These are phyloP conservation scores for Prunus fruticosa DNA, from an alignment of 306 rosid genomes.

Conservation along the genomic window DNA sequence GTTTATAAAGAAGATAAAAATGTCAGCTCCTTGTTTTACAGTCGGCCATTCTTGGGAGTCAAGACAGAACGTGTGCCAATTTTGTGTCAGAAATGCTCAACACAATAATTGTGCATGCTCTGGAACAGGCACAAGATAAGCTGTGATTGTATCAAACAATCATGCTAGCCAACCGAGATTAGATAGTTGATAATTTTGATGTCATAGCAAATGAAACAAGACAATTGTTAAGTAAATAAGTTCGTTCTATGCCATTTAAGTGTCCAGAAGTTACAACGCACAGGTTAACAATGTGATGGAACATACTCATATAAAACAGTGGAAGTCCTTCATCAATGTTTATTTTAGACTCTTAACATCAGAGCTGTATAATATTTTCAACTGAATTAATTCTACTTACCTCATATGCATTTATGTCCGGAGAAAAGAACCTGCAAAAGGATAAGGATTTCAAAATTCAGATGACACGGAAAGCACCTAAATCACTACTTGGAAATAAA, in stretches of 20 bases:
- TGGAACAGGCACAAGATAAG: background rate
- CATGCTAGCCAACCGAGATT: background rate
- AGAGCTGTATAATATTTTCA: conserved; percentile 6
- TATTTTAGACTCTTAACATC: background rate
- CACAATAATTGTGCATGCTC: background rate
- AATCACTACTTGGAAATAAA: background rate
- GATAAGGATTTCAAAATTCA: conserved; percentile 5
- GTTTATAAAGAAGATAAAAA: background rate
- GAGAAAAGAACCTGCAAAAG: conserved; percentile 84
- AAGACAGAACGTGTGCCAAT: background rate
- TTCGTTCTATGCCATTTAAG: background rate
- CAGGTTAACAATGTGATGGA: background rate
- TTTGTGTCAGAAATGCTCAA: background rate
- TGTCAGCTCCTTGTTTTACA: background rate
- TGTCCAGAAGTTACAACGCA: background rate
- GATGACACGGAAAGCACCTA: background rate
- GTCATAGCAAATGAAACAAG: background rate
- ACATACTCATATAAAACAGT: background rate
- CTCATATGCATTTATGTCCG: conserved; percentile 87
- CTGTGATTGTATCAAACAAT: background rate
- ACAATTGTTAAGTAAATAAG: background rate
- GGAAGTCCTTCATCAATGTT: background rate
- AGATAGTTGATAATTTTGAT: background rate
- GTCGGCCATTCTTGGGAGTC: background rate
- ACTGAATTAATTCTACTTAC: conserved; percentile 29